These are phyloP conservation scores for Malus sieversii DNA, from an alignment of 306 rosid genomes.

Conservation along the genomic window DNA sequence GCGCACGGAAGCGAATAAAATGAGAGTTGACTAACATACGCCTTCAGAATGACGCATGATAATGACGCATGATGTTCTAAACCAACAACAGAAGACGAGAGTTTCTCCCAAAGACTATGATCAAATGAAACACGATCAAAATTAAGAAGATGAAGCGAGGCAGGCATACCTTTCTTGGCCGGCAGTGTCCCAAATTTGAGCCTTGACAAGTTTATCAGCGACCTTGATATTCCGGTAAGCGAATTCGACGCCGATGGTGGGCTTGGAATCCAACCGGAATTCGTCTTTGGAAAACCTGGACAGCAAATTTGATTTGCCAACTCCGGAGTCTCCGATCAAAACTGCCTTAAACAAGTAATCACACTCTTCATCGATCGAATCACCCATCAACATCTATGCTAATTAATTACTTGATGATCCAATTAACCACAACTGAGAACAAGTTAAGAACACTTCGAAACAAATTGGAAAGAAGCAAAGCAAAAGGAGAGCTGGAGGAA, in stretches of 20 bases:
- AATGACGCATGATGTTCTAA: too few species aligned
- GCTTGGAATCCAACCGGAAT: conserved; percentile 70
- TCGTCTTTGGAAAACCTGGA: conserved; percentile 73
- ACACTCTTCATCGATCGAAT: conserved; percentile 76
- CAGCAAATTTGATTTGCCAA: conserved; percentile 83
- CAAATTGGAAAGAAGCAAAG: background rate
- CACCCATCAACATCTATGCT: conserved; percentile 31
- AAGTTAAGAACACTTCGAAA: background rate
- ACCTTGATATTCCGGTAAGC: conserved; percentile 79
- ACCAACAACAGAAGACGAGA: too few species aligned
- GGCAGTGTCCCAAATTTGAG: conserved; percentile 97
- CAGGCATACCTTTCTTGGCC: conserved; percentile 78
- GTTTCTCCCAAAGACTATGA: background rate
- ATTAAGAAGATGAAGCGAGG: background rate
- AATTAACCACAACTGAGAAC: too few species aligned
- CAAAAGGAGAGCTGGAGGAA: background rate
- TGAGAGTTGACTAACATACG: background rate
- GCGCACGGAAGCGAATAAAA: too few species aligned
- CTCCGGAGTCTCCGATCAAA: conserved; percentile 80
- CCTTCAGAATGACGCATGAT: too few species aligned
- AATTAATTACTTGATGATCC: background rate
- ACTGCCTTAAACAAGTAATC: conserved; percentile 83
- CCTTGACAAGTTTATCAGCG: conserved; percentile 64
- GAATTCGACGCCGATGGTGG: conserved; percentile 91
- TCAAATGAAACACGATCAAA: background rate